Evolutionary conservation across 2,329 filamentous ascomycete species (phyloP), one percentile per base, ranked within the genome.

Genomic region (Colletotrichum gloeosporioides): DNA sequence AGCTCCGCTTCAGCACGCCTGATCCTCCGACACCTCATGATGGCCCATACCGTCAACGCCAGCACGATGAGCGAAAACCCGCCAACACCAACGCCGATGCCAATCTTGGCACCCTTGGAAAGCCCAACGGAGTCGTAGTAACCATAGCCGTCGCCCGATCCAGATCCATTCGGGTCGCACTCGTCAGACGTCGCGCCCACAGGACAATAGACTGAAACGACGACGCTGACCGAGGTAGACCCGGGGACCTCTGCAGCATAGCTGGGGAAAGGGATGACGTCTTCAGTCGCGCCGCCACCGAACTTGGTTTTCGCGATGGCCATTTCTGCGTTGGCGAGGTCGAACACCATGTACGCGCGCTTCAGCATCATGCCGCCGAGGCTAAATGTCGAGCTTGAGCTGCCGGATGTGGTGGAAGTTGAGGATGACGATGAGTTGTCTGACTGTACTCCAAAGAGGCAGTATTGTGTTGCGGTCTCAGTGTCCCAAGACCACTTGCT

Each of bases 331-430:
- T 83, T 83, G 61, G 77, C 80, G 15, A 81, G 71, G 74, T 85
- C 83, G 66, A 84, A 84, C 6, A 83, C 83, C 64, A 80, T 78
- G 76, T 85, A 85, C 15, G 77, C 78, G n/a, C 82, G 80, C 36
- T 81, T 81, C 39, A 84, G 75, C 57, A 83, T 44, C 18, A 78
- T 71, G 72, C 77, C 77, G 18, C 82, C 80, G 4, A 85, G 55
- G 55, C 64, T 79, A 65, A 73, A 80, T 15, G 76, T 62, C 18
- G 15, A 8, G 49, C 49, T 57, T 6, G 16, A 53, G 18, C 36
- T 32, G 13, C 27, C 12, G 1, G 16, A 27, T 8, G 55, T 72
- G 27, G 39, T 75, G 22, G 31, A 18, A 44, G 59, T 70, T 0
- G 62, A 71, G 16, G 31, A 18, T 31, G 59, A 69, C 0, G 62